These are phyloP conservation scores for Stromatinia cepivora DNA, from an alignment of 2,329 filamentous ascomycete genomes.

Conservation along the genomic window DNA sequence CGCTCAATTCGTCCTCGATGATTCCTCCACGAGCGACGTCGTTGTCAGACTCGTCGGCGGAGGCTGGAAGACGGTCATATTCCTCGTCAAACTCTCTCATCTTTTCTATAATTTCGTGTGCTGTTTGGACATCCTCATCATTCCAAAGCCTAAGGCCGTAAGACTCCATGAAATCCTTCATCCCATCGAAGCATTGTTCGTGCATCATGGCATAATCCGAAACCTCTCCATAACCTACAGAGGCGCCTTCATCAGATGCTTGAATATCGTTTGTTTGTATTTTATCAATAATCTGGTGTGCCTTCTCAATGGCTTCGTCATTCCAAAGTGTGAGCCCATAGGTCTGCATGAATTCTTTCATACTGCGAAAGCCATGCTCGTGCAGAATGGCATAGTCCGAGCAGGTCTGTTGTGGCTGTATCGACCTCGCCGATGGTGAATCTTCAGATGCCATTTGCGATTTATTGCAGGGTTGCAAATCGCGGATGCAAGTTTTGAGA, in stretches of 20 bases:
- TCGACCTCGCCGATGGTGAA: background rate
- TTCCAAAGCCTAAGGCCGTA: background rate
- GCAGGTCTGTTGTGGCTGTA: background rate
- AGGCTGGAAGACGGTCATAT: too few relatives aligned
- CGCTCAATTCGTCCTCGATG: too few relatives aligned
- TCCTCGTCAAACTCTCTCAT: background rate
- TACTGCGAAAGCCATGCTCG: background rate
- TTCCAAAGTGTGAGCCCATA: background rate
- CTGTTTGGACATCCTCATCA: background rate
- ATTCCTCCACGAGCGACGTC: background rate
- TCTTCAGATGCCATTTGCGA: background rate
- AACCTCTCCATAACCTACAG: background rate
- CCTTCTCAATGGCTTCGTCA: background rate
- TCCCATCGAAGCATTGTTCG: background rate
- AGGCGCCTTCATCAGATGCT: background rate
- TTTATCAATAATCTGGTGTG: background rate
- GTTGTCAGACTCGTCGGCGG: background rate
- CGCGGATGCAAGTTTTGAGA: background rate
- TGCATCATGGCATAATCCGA: background rate
- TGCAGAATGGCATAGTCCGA: background rate
- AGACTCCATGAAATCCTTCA: background rate
- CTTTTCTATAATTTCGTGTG: background rate
- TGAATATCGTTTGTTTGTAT: background rate
- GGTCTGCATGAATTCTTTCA: background rate
- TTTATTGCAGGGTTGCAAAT: background rate